These are phyloP conservation scores for Globisporangium takayamanum DNA, from an alignment of 352 stramenopile species.

Conservation along the genomic window DNA sequence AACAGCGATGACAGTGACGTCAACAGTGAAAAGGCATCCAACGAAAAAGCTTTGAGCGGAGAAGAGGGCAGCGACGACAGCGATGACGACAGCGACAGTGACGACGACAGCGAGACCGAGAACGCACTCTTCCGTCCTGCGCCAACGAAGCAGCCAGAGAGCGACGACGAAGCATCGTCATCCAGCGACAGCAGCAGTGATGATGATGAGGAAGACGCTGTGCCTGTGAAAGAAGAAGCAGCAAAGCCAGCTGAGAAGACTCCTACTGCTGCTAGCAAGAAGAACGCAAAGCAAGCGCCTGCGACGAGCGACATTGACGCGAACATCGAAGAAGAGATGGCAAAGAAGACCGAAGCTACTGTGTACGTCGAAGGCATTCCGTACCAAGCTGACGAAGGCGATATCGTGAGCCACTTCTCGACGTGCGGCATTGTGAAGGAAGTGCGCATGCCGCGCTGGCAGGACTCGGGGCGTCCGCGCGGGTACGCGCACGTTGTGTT, in stretches of 20 bases:
- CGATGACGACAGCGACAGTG: constrained; percentile 12
- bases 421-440: constrained; percentile 87
- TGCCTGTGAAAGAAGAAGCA: constrained; percentile 37
- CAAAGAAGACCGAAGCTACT: constrained; percentile 71
- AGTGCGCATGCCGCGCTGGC: constrained; percentile 90
- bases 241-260: background rate
- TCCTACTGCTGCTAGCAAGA: constrained; percentile 5
- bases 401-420: constrained; percentile 89
- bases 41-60: too few relatives aligned
- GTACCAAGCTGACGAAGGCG: constrained; percentile 87
- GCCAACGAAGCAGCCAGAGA: constrained; percentile 17
- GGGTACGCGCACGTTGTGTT: constrained; percentile 94
- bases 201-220: constrained; percentile 71
- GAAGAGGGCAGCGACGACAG: too few relatives aligned
- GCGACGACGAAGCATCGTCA: constrained; percentile 20
- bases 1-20: constrained; percentile 28
- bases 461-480: constrained; percentile 87
- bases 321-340: constrained; percentile 50
- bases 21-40: background rate
- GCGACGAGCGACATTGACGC: constrained; percentile 7
- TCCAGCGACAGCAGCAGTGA: constrained; percentile 12
- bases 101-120: constrained; percentile 51
- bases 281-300: constrained; percentile 18
- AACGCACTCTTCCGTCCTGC: constrained; percentile 69
- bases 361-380: constrained; percentile 96